Percentiles rank a stretch among this genome's conserved stretches.
Conservation (phyloP, 208 protist species). For the Wallacemonas collosoma region DNA sequence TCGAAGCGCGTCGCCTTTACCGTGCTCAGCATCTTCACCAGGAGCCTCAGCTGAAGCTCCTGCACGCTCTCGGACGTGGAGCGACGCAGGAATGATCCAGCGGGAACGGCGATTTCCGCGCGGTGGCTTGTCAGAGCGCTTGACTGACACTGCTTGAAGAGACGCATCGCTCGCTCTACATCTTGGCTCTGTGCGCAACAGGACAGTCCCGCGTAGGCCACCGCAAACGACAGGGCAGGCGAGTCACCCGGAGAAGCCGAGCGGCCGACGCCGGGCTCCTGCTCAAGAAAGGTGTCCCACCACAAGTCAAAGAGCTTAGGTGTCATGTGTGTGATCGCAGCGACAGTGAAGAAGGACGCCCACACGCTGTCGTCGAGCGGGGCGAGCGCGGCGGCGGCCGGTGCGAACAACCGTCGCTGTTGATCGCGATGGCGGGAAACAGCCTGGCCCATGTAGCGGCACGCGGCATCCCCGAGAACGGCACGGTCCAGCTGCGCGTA, state of each 20-base stretch:
- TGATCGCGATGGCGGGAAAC: conserved; percentile 29
- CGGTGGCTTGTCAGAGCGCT: conserved; percentile 39
- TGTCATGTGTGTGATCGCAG: conserved; percentile 49
- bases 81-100: neutral
- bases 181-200: conserved; percentile 68
- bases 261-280: neutral
- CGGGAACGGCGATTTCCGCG: neutral
- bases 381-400: neutral
- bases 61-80: conserved; percentile 30
- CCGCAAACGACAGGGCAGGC: conserved; percentile 48
- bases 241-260: no score
- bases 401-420: neutral
- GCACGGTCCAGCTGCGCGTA: conserved; percentile 23
- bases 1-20: conserved; percentile 73
- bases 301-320: conserved; percentile 84
- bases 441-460: conserved; percentile 76
- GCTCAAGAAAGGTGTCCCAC: conserved; percentile 51
- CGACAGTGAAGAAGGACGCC: conserved; percentile 56
- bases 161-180: conserved; percentile 61
- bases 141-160: conserved; percentile 61
- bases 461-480: conserved; percentile 44
- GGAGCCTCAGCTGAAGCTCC: conserved; percentile 55
- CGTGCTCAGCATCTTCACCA: conserved; percentile 79
- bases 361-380: conserved; percentile 38
- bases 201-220: conserved; percentile 62